A percentile compares a stretch with the other conserved stretches of the same genome.
Conservation (phyloP, 2,329 filamentous ascomycete genomes). For the Colletotrichum simmondsii region DNA sequence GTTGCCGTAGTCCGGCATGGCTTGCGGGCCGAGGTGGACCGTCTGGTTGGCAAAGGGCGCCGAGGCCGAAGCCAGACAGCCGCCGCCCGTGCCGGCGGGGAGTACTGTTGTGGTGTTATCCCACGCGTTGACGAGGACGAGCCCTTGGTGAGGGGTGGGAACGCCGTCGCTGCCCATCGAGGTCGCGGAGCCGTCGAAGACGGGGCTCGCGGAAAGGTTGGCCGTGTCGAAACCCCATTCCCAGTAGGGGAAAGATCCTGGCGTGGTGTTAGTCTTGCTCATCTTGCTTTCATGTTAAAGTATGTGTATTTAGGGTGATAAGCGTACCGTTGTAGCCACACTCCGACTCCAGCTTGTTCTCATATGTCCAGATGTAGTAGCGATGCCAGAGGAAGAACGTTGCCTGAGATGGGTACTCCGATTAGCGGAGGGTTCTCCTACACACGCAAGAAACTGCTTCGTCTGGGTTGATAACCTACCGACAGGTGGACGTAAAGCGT, state of each 20-base stretch:
- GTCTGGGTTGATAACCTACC: neutral
- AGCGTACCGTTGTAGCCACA: constrained; percentile 37
- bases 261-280: neutral
- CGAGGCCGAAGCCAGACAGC: constrained; percentile 44
- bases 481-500: neutral
- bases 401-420: neutral
- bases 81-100: constrained; percentile 61
- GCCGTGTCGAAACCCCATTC: constrained; percentile 36
- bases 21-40: constrained; percentile 49
- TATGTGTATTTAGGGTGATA: neutral
- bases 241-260: constrained; percentile 34
- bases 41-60: constrained; percentile 51
- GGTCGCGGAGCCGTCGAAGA: constrained; percentile 52
- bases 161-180: constrained; percentile 51
- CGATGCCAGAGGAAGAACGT: constrained; percentile 38
- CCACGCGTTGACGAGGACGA: constrained; percentile 19
- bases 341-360: constrained; percentile 37
- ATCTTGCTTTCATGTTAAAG: neutral
- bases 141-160: constrained; percentile 40
- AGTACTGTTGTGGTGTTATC: constrained; percentile 40
- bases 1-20: constrained; percentile 23
- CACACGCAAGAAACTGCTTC: neutral
- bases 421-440: neutral
- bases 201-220: constrained; percentile 43
- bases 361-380: constrained; percentile 37